Percentiles rank a stretch among this genome's conserved stretches.
These are phyloP conservation scores for Scorias spongiosa DNA, from an alignment of 2,329 filamentous ascomycete species.

Conservation along the genomic window DNA sequence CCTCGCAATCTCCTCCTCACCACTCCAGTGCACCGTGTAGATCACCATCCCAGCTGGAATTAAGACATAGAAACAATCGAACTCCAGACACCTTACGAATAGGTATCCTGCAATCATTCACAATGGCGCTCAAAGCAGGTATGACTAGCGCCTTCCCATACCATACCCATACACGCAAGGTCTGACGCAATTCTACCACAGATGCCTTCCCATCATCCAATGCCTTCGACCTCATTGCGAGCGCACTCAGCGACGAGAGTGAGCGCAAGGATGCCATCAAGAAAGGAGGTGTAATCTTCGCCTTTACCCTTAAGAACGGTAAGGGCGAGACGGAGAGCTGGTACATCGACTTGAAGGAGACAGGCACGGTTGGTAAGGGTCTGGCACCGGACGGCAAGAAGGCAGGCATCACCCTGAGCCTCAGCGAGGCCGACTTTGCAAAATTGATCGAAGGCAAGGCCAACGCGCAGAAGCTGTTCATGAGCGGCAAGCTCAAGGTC, in stretches of 20 bases:
- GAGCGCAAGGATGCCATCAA: slow-evolving; percentile 82
- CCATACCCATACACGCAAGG: neutral
- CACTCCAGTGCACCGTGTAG: no score
- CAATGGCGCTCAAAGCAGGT: slow-evolving; percentile 64
- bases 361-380: slow-evolving; percentile 68
- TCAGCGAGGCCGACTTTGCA: slow-evolving; percentile 76
- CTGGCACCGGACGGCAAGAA: slow-evolving; percentile 43
- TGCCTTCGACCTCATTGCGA: slow-evolving; percentile 80
- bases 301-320: slow-evolving; percentile 82
- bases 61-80: no score
- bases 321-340: slow-evolving; percentile 68
- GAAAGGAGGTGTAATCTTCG: slow-evolving; percentile 73
- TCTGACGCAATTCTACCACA: slow-evolving; percentile 3
- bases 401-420: slow-evolving; percentile 58
- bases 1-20: no score
- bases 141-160: slow-evolving; percentile 13
- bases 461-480: slow-evolving; percentile 90
- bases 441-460: slow-evolving; percentile 74
- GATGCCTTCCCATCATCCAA: slow-evolving; percentile 70
- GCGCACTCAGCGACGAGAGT: slow-evolving; percentile 50
- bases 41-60: no score
- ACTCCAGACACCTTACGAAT: no score
- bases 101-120: slow-evolving; percentile 15
- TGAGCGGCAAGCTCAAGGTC: slow-evolving; percentile 97
- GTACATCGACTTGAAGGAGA: slow-evolving; percentile 91